Evolutionary conservation across 768 basidiomycete genomes (phyloP).

Genomic region (Tricholoma furcatifolium): DNA sequence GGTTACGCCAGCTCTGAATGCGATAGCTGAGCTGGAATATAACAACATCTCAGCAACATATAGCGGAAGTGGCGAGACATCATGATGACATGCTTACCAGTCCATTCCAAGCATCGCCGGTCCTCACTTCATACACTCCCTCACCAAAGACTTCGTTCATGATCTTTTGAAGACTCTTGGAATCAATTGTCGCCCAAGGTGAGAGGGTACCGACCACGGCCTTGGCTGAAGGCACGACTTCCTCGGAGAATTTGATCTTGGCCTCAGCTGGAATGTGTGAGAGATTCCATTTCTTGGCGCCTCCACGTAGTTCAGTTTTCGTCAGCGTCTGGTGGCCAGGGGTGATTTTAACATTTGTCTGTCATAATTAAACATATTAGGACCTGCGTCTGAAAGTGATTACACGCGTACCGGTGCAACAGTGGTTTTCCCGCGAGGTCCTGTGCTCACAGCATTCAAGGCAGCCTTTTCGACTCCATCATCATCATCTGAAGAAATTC

Average conservation of each 20-base stretch:
- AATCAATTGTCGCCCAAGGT: neutral
- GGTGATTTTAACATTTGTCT: neutral
- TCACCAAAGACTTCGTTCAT: neutral
- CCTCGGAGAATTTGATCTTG: neutral
- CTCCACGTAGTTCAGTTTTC: neutral
- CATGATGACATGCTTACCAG: neutral
- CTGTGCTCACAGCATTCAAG: neutral
- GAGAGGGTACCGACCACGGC: neutral
- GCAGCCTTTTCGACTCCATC: neutral
- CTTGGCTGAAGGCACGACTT: neutral
- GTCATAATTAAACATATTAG: neutral
- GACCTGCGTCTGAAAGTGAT: neutral
- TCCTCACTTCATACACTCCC: neutral
- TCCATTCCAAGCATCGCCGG: constrained; percentile 1
- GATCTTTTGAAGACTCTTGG: neutral
- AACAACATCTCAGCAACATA: neutral
- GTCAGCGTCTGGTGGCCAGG: neutral
- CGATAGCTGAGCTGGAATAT: neutral
- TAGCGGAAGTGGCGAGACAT: neutral
- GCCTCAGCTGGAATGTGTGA: neutral
- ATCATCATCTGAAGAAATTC: neutral
- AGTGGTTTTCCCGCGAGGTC: neutral
- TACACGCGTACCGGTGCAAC: neutral
- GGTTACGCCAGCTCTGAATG: too few relatives aligned
- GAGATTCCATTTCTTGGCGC: neutral